Evolutionary conservation across 352 stramenopile genomes (phyloP).

Genomic region (Globisporangium sylvaticum): DNA sequence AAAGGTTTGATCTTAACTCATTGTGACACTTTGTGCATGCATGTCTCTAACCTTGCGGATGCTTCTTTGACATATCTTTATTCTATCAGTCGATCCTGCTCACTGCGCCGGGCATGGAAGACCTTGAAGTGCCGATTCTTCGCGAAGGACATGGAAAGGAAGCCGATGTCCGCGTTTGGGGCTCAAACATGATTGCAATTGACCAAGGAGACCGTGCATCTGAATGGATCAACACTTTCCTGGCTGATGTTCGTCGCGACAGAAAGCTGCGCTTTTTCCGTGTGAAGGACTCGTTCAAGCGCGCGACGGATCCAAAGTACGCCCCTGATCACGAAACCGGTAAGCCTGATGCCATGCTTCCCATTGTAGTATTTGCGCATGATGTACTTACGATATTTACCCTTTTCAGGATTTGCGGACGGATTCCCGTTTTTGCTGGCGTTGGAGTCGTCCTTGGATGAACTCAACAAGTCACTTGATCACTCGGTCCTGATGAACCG

Average conservation of each 20-base stretch:
- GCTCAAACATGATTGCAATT: conserved; percentile 42
- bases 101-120: conserved; percentile 52
- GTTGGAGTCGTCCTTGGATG: conserved; percentile 48
- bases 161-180: conserved; percentile 54
- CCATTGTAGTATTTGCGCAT: background rate
- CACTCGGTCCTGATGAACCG: conserved; percentile 68
- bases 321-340: conserved; percentile 50
- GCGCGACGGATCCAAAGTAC: conserved; percentile 53
- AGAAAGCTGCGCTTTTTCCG: conserved; percentile 50
- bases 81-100: conserved; percentile 40
- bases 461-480: conserved; percentile 52
- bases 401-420: conserved; percentile 58
- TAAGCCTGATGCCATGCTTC: conserved; percentile 3
- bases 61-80: background rate
- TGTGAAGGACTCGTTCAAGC: conserved; percentile 55
- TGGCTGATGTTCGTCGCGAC: conserved; percentile 32
- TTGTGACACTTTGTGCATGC: background rate
- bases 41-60: background rate
- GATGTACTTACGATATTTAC: background rate
- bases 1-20: conserved; percentile 18
- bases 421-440: conserved; percentile 74
- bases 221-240: conserved; percentile 57
- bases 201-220: conserved; percentile 61
- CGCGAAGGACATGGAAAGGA: conserved; percentile 26
- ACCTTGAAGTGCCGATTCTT: conserved; percentile 56